Evolutionary conservation across 495 filamentous ascomycete genomes (phyloP).

Genomic region (Penicillium turbatum): DNA sequence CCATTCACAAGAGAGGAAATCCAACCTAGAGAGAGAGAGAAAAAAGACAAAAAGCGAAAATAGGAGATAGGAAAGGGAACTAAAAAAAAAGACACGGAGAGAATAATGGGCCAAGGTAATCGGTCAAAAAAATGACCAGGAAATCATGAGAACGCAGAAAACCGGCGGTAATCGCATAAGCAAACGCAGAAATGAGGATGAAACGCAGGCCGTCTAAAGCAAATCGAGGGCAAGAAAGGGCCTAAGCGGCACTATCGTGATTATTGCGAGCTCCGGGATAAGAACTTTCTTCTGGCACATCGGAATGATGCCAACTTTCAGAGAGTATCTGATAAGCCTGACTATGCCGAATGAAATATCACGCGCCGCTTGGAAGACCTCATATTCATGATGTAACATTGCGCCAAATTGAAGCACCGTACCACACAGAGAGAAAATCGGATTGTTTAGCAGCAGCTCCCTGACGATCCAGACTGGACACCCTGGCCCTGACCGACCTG

Average conservation of each 20-base stretch:
- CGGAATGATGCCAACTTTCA: constrained; percentile 16
- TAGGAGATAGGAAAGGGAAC: constrained; percentile 13
- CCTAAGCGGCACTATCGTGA: constrained; percentile 19
- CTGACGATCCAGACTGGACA: constrained; percentile 83
- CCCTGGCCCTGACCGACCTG: constrained; percentile 91
- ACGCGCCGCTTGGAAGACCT: constrained; percentile 19
- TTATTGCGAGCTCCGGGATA: constrained; percentile 11
- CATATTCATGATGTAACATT: constrained; percentile 30
- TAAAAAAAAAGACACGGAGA: constrained; percentile 22
- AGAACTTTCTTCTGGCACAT: constrained; percentile 8
- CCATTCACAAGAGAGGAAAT: constrained; percentile 39
- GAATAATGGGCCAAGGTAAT: constrained; percentile 26
- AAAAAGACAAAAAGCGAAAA: constrained; percentile 17
- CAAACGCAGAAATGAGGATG: constrained; percentile 25
- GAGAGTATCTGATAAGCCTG: constrained; percentile 16
- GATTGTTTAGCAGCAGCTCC: constrained; percentile 84
- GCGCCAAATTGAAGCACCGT: constrained; percentile 33
- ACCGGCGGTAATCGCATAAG: constrained; percentile 28
- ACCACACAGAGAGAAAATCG: constrained; percentile 13
- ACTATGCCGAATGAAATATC: constrained; percentile 16
- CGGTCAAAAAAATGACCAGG: constrained; percentile 22
- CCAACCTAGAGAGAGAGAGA: constrained; percentile 37
- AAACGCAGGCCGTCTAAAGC: constrained; percentile 41
- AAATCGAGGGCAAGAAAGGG: constrained; percentile 27
- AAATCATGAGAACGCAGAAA: constrained; percentile 23